Evolutionary conservation across 2,329 filamentous ascomycete genomes (phyloP), one percentile per base, ranked within the genome.

Genomic region (Macrophomina pseudophaseolina): DNA sequence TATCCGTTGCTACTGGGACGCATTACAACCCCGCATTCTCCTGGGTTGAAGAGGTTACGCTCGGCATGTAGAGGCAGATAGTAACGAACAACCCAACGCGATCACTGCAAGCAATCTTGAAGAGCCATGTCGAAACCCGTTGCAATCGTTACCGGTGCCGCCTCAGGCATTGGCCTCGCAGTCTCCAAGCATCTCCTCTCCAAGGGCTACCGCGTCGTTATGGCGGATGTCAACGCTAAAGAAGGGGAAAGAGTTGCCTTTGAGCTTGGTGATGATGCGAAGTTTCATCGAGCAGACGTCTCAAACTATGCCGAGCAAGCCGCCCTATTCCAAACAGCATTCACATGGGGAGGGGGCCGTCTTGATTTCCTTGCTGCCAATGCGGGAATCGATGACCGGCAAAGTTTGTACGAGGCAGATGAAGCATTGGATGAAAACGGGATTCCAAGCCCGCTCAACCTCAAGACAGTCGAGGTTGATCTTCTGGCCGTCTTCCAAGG

Each of bases 211-310:
- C 71, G 73, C 65, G 80, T 83, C 30, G 74, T 79, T 23, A 77
- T 83, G 69, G 79, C 77, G n/a, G 82, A 84, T 66, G 68, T 83
- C 48, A 81, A 83, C 56, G 72, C 74, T n/a, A 79, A 80, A 78
- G 0, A 78, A 81, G 8, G 85, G 85, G 0, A 80, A 83, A 66
- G 73, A 80, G 70, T 78, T 54, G 65, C 73, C 73, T 70, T 81
- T 53, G 54, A 64, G 42, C 49, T 58, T 70, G 75, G 54, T 2
- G 54, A 46, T 1, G 54, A 76, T 32, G 73, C 71, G 18, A 65
- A 73, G 5, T 81, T 78, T 72, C 74, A 80, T 59, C 71, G 74
- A 65, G 74, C 72, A 53, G 79, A 83, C 64, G 79, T 82, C 2
- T 74, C 80, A 2, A 75, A 74, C 3, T 82, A 80, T 69, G 64